A percentile compares a stretch with the other conserved stretches of the same genome.
Evolutionary conservation across 2,329 filamentous ascomycete species (phyloP).

Genomic region (Fusarium sp.): DNA sequence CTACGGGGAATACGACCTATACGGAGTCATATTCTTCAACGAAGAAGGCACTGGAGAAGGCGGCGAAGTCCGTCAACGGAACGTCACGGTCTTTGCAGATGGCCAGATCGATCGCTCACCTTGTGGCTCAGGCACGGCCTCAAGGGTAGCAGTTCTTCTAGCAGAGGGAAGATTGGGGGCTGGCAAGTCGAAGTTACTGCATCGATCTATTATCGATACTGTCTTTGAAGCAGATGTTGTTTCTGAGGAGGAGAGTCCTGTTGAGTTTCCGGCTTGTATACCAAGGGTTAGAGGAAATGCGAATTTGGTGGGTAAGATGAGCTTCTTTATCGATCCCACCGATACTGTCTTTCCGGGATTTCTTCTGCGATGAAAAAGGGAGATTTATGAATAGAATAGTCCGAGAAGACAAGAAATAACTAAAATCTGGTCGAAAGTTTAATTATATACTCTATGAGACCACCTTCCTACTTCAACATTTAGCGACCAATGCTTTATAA

Average conservation of each 20-base stretch:
- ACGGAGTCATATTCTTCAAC: conserved; percentile 35
- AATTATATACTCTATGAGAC: accelerated
- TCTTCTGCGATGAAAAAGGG: conserved; percentile 5
- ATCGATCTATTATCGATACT: conserved; percentile 27
- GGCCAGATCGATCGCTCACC: conserved; percentile 47
- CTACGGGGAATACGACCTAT: conserved; percentile 19
- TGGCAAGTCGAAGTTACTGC: conserved; percentile 2
- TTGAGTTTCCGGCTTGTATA: conserved; percentile 34
- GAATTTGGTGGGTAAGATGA: conserved; percentile 31
- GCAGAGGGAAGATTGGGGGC: background rate
- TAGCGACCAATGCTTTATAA: too few species aligned
- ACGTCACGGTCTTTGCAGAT: conserved; percentile 46
- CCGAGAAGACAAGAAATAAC: background rate
- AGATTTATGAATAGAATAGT: background rate
- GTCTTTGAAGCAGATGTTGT: conserved; percentile 32
- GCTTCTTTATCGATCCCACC: conserved; percentile 33
- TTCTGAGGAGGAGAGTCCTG: conserved; percentile 22
- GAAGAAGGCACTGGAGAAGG: background rate
- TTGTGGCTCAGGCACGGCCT: conserved; percentile 44
- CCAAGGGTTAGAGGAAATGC: conserved; percentile 34
- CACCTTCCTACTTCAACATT: background rate
- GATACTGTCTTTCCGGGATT: conserved; percentile 32
- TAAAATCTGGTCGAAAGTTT: background rate
- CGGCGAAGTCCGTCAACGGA: conserved; percentile 22
- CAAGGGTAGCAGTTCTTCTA: conserved; percentile 34